phyloP scores from a whole-genome alignment of 106 monocot genomes.

The Narthecium ossifragum region DNA sequence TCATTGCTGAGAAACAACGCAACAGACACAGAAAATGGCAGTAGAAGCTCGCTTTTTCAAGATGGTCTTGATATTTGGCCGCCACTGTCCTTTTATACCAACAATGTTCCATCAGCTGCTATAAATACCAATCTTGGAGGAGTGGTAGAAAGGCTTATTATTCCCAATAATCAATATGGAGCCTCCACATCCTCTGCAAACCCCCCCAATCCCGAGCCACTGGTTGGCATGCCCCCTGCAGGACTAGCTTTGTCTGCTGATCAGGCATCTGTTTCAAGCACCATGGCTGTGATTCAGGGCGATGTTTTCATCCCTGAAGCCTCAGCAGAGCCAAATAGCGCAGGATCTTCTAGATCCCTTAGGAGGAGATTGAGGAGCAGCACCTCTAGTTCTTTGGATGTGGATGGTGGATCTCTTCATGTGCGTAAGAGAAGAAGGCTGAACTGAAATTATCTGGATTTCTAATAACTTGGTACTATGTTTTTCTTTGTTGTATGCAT shows the following conservation, averaged over 20 bases:
- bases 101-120: constrained; percentile 33
- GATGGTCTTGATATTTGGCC: constrained; percentile 35
- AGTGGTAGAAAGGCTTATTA: constrained; percentile 39
- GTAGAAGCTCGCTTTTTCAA: constrained; percentile 16
- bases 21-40: constrained; percentile 11
- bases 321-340: constrained; percentile 52
- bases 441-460: constrained; percentile 19
- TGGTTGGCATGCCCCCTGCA: constrained; percentile 12
- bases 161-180: constrained; percentile 18
- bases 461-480: neutral
- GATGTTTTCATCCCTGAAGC: constrained; percentile 32
- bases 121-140: constrained; percentile 46
- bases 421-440: constrained; percentile 60
- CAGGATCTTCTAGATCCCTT: constrained; percentile 55
- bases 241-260: constrained; percentile 33
- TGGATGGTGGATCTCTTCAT: constrained; percentile 52
- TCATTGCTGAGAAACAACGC: constrained; percentile 18
- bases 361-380: constrained; percentile 56
- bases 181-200: constrained; percentile 33
- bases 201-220: constrained; percentile 23
- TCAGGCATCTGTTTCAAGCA: constrained; percentile 76
- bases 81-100: constrained; percentile 20
- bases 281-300: constrained; percentile 76
- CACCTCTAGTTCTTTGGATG: constrained; percentile 35
- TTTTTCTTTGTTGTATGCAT: neutral